Evolutionary conservation across 495 filamentous ascomycete genomes (phyloP).

Genomic region (Trichoderma asperelloides): DNA sequence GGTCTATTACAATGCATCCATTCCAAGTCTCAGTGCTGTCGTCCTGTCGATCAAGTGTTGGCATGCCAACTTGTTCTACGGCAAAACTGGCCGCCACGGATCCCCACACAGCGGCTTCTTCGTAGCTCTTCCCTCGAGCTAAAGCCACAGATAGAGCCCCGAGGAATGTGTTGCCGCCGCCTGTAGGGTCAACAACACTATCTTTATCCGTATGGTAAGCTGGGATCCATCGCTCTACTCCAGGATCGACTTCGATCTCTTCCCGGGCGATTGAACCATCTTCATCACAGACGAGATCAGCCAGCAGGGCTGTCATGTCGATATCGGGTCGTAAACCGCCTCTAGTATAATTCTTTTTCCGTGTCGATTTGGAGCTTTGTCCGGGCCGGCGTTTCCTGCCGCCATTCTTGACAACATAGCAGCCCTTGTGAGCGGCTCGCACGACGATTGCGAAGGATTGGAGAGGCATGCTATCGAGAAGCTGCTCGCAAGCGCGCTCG

Average conservation of each 20-base stretch:
- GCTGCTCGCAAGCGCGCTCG: conserved; percentile 44
- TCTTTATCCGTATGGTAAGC: conserved; percentile 32
- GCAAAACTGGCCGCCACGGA: conserved; percentile 86
- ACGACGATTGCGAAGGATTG: conserved; percentile 48
- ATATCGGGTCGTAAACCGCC: conserved; percentile 41
- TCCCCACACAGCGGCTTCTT: conserved; percentile 66
- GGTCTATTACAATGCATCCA: conserved; percentile 44
- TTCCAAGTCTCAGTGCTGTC: conserved; percentile 72
- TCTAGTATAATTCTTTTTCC: conserved; percentile 31
- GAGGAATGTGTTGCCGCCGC: conserved; percentile 91
- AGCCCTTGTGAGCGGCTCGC: conserved; percentile 40
- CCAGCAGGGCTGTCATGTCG: conserved; percentile 45
- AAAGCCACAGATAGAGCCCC: conserved; percentile 74
- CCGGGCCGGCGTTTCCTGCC: conserved; percentile 29
- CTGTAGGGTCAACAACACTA: conserved; percentile 81
- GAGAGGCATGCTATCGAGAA: conserved; percentile 43
- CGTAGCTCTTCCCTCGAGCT: conserved; percentile 50
- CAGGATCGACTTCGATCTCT: conserved; percentile 49
- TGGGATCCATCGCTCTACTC: conserved; percentile 49
- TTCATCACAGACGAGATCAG: conserved; percentile 38
- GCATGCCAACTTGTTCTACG: conserved; percentile 88
- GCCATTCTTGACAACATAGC: conserved; percentile 43
- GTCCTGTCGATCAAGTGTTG: conserved; percentile 42
- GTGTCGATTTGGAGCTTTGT: conserved; percentile 13
- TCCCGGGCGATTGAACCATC: conserved; percentile 45